Evolutionary conservation across 192 early-diverging fungal species (phyloP).

Genomic region (Irineochytrium annulatum): DNA sequence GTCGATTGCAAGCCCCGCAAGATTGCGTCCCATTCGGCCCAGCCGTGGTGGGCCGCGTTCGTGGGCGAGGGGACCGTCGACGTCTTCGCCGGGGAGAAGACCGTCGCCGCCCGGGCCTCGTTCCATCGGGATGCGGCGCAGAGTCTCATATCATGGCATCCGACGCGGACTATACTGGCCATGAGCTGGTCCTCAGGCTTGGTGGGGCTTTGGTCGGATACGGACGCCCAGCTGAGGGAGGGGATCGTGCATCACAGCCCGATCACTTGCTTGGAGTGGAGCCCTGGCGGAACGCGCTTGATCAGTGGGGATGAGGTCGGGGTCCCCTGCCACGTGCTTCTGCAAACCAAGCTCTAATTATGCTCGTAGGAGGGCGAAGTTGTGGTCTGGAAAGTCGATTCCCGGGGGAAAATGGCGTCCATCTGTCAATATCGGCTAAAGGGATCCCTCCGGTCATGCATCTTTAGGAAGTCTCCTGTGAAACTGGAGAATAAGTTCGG

Average conservation of each 20-base stretch:
- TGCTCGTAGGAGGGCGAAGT: constrained; percentile 39
- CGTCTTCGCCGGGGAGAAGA: too few relatives aligned
- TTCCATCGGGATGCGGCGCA: too few relatives aligned
- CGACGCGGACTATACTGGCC: too few relatives aligned
- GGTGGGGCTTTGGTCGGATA: constrained; percentile 45
- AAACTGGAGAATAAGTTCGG: constrained; percentile 10
- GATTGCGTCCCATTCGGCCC: too few relatives aligned
- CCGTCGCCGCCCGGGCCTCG: too few relatives aligned
- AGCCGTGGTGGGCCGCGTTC: too few relatives aligned
- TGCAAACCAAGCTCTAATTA: background rate
- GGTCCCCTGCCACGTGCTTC: background rate
- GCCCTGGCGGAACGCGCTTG: constrained; percentile 37
- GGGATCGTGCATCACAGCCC: constrained; percentile 32
- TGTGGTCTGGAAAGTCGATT: constrained; percentile 54
- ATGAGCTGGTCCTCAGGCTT: too few relatives aligned
- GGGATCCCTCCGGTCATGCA: constrained; percentile 14
- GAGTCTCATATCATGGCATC: too few relatives aligned
- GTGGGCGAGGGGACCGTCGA: too few relatives aligned
- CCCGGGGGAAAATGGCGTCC: constrained; percentile 33
- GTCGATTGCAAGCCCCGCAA: too few relatives aligned
- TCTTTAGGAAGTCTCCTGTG: constrained; percentile 18
- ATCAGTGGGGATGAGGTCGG: constrained; percentile 43
- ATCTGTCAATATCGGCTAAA: constrained; percentile 49
- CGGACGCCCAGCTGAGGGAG: constrained; percentile 38
- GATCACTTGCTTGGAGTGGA: constrained; percentile 43